Evolutionary conservation across 176 grass and related monocot species (phyloP).

Genomic region (Rhynchospora pubera): DNA sequence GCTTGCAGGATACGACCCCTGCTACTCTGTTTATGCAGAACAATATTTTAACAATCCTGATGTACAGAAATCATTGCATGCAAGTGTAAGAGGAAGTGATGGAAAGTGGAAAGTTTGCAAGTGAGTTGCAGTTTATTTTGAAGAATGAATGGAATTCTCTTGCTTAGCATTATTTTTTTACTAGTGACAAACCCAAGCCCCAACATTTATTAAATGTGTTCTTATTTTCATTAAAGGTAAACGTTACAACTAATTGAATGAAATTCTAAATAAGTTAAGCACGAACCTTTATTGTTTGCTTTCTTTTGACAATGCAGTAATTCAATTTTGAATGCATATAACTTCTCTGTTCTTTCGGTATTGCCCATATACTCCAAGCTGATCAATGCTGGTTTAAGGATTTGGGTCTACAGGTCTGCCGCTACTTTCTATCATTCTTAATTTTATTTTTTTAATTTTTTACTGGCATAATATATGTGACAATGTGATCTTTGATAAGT

Average conservation of each 20-base stretch:
- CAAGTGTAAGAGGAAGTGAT: slow-evolving; percentile 32
- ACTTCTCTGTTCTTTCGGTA: slow-evolving; percentile 52
- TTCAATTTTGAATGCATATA: slow-evolving; percentile 46
- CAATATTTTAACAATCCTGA: slow-evolving; percentile 66
- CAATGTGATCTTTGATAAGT: background rate
- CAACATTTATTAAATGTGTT: background rate
- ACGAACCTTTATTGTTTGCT: background rate
- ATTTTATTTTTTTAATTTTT: background rate
- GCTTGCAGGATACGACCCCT: slow-evolving; percentile 69
- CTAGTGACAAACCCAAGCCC: background rate
- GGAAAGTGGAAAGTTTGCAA: slow-evolving; percentile 57
- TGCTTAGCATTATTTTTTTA: background rate
- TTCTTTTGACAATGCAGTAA: slow-evolving; percentile 40
- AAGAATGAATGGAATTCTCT: background rate
- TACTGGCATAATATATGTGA: background rate
- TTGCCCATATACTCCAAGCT: slow-evolving; percentile 78
- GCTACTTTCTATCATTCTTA: background rate
- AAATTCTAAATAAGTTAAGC: background rate
- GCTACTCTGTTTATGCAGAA: slow-evolving; percentile 58
- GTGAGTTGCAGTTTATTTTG: slow-evolving; percentile 23
- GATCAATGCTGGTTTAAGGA: slow-evolving; percentile 60
- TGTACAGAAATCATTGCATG: slow-evolving; percentile 66
- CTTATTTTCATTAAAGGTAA: background rate
- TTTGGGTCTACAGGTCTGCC: slow-evolving; percentile 82
- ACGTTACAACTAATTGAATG: background rate